Evolutionary conservation across 495 filamentous ascomycete species (phyloP).

Genomic region (Neurospora tetraspora): DNA sequence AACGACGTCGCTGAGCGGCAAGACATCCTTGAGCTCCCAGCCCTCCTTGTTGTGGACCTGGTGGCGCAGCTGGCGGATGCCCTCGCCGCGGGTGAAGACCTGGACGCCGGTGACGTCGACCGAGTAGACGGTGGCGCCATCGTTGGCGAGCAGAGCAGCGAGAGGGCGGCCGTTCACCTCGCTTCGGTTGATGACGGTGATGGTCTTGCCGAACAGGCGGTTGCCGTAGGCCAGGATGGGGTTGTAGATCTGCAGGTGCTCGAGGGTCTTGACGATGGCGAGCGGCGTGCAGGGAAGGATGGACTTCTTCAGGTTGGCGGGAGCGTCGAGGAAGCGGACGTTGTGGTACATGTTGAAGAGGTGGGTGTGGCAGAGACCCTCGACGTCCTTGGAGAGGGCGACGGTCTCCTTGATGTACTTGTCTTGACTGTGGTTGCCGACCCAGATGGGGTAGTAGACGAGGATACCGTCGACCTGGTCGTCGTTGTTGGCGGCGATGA

Average conservation of each 20-base stretch:
- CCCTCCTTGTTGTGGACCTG: conserved; percentile 72
- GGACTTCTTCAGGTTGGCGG: conserved; percentile 67
- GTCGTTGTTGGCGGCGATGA: conserved; percentile 76
- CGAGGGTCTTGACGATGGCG: conserved; percentile 90
- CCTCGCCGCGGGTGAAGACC: conserved; percentile 77
- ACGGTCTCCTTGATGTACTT: conserved; percentile 95
- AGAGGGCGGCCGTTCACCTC: conserved; percentile 93
- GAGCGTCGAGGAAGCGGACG: conserved; percentile 79
- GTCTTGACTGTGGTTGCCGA: conserved; percentile 62
- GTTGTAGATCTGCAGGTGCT: conserved; percentile 93
- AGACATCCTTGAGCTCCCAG: conserved; percentile 64
- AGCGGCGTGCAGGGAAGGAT: conserved; percentile 93
- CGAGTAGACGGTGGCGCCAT: conserved; percentile 89
- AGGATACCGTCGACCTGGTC: conserved; percentile 79
- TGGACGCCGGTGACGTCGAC: conserved; percentile 91
- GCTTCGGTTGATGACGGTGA: conserved; percentile 89
- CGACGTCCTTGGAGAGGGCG: conserved; percentile 81
- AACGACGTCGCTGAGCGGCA: conserved; percentile 84
- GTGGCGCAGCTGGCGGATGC: conserved; percentile 70
- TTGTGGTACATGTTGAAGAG: conserved; percentile 99
- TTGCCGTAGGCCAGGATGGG: conserved; percentile 91
- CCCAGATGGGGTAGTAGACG: conserved; percentile 96
- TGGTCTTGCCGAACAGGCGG: conserved; percentile 77
- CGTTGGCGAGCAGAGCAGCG: conserved; percentile 91
- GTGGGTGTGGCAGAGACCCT: conserved; percentile 86